Evolutionary conservation across 331 rosid genomes (phyloP), one percentile per base, ranked within the genome.

Genomic region (Pyrus hybrid): DNA sequence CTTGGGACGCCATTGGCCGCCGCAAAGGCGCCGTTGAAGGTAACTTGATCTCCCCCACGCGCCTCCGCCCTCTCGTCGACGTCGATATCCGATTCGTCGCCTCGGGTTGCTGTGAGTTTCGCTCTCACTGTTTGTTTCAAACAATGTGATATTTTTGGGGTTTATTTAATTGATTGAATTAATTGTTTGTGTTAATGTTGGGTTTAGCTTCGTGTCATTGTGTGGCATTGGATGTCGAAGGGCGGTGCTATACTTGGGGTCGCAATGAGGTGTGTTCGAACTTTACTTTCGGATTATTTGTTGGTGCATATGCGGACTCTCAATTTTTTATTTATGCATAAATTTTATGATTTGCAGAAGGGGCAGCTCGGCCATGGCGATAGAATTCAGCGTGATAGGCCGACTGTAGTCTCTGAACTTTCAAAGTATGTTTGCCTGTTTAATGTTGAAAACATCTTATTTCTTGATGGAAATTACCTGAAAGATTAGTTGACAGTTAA

Each of bases 361-460:
- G 97, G 99, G 69, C 99, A 95, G 83, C 84, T 95, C 76, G 99
- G 99, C 65, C 99, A 95, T 73, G 99, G 97, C 75, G 99, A 95
- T 81, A 81, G 13, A 54, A 86, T 92, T 78, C 97, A 88, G 87
- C 97, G 99, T 18, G 99, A 92, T 83, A 89, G 99, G 83, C 99
- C 99, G 4, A 92, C 99, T 47, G 91, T 92, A 67, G 97, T 95
- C 28, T 95, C 99, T 33, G 99, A 82, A 76, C 97, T 95, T 80
- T 86, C 97, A 7, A 95, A 89, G 99, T 92, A 88, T 80, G 97
- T 86, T 21, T 75, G 29, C 54, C 53, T 49, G 23, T 62, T 64
- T 49, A 13, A 22, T 63, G 13, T 33, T 3, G 68, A 43, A 30
- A 12, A 13, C 68, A 10, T 7, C 5, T 68, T 13, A 5, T 33